These are phyloP conservation scores for Pleurotus sapidus DNA, from an alignment of 768 basidiomycete species.

Conservation along the genomic window DNA sequence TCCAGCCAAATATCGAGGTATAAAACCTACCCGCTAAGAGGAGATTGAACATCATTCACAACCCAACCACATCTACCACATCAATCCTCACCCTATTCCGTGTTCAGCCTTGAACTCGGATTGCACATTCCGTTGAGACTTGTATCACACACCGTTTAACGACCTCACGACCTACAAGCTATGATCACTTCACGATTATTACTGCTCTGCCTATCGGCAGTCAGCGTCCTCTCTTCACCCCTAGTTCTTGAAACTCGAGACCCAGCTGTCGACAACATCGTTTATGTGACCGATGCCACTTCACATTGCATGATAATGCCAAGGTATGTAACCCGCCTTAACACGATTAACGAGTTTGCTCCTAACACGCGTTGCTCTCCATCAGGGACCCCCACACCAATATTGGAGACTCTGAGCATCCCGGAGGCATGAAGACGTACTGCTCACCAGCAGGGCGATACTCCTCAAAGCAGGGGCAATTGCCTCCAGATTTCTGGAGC, in stretches of 20 bases:
- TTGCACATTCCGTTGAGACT: background rate
- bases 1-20: background rate
- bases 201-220: conserved; percentile 24
- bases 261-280: conserved; percentile 43
- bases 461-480: conserved; percentile 39
- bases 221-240: conserved; percentile 1
- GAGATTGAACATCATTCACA: background rate
- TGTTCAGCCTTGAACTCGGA: background rate
- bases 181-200: conserved; percentile 15
- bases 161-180: background rate
- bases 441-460: conserved; percentile 42
- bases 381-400: conserved; percentile 44
- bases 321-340: conserved; percentile 20
- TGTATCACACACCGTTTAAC: background rate
- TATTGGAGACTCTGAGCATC: conserved; percentile 54
- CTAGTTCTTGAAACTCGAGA: background rate
- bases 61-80: background rate
- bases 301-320: conserved; percentile 51
- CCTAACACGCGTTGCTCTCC: too few relatives aligned
- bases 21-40: background rate
- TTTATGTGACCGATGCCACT: conserved; percentile 41
- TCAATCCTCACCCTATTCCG: background rate
- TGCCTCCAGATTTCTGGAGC: conserved; percentile 48
- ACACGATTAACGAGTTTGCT: too few relatives aligned
- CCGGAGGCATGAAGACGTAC: conserved; percentile 53